A percentile compares a stretch with the other conserved stretches of the same genome.
Conservation (phyloP, 768 basidiomycete genomes). For the Pisolithus microcarpus region DNA sequence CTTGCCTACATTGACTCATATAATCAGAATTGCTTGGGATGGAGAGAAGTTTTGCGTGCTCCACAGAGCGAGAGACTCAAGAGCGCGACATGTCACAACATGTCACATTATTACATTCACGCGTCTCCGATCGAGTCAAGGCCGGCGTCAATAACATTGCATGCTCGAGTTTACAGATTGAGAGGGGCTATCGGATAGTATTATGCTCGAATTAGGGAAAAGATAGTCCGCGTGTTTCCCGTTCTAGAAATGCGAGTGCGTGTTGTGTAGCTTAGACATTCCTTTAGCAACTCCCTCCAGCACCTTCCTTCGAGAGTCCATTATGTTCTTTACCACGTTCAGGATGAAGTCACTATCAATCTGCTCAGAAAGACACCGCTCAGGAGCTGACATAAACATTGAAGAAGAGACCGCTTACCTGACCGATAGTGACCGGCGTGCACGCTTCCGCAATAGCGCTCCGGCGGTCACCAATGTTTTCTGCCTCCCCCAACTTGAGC, state of each 20-base stretch:
- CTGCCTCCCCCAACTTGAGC: conserved; percentile 42
- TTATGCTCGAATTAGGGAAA: conserved; percentile 2
- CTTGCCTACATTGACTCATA: conserved; percentile 38
- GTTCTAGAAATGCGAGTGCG: conserved; percentile 27
- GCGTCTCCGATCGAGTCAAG: not conserved
- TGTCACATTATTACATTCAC: conserved; percentile 10
- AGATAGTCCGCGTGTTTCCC: not conserved
- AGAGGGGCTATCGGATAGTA: conserved; percentile 16
- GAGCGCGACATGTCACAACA: conserved; percentile 22
- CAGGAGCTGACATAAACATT: conserved; percentile 2
- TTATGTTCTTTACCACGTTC: conserved; percentile 54
- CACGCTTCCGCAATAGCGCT: conserved; percentile 48
- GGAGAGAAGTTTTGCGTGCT: conserved; percentile 3
- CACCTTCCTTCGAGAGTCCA: conserved; percentile 65
- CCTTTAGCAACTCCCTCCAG: conserved; percentile 70
- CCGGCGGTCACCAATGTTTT: conserved; percentile 47
- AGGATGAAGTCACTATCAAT: conserved; percentile 59
- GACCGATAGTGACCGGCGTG: conserved; percentile 29
- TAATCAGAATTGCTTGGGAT: conserved; percentile 12
- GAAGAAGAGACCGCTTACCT: conserved; percentile 24
- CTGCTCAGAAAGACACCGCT: conserved; percentile 24
- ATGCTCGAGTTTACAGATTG: conserved; percentile 16
- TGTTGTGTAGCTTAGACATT: conserved; percentile 44
- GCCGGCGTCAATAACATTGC: not conserved
- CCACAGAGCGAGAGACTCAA: conserved; percentile 11